Conservation (phyloP, 2,329 filamentous ascomycete genomes). For the Colletotrichum musicola region DNA sequence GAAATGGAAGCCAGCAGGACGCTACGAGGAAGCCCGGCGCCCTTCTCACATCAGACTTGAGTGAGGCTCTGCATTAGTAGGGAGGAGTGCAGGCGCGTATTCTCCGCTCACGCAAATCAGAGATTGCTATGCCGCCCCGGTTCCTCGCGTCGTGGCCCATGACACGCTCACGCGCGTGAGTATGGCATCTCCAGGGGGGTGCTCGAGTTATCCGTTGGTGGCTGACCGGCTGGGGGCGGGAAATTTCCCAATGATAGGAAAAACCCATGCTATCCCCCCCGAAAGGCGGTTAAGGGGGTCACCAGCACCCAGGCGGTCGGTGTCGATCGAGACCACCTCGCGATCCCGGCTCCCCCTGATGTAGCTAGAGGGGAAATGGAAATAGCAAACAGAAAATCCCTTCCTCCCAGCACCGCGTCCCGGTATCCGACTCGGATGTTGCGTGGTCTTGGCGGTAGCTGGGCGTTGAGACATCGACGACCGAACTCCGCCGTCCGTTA, state of each 20-base stretch:
- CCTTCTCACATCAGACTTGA: conserved; percentile 23
- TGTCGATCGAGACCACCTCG: conserved; percentile 35
- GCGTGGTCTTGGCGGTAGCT: neutral
- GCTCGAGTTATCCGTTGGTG: conserved; percentile 4
- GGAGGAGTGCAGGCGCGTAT: conserved; percentile 15
- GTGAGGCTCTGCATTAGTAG: conserved; percentile 35
- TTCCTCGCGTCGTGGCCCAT: conserved; percentile 7
- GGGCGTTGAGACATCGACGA: neutral
- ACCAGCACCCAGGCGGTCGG: conserved; percentile 34
- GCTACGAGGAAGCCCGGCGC: neutral
- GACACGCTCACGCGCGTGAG: conserved; percentile 19
- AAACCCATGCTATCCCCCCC: neutral
- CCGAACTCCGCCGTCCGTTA: neutral
- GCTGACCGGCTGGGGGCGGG: conserved; percentile 6
- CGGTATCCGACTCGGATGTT: conserved; percentile 4
- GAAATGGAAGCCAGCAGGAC: too few relatives aligned
- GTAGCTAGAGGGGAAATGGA: conserved; percentile 13
- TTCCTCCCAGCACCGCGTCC: neutral
- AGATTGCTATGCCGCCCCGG: conserved; percentile 12
- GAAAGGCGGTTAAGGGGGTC: conserved; percentile 25
- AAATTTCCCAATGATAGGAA: conserved; percentile 16
- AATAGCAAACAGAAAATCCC: conserved; percentile 2
- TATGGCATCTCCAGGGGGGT: conserved; percentile 18
- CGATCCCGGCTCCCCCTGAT: conserved; percentile 23
- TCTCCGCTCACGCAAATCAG: conserved; percentile 1